Base-by-base conservation (phyloP, 176 grass and related monocot genomes). In the Eragrostis nindensis region DNA sequence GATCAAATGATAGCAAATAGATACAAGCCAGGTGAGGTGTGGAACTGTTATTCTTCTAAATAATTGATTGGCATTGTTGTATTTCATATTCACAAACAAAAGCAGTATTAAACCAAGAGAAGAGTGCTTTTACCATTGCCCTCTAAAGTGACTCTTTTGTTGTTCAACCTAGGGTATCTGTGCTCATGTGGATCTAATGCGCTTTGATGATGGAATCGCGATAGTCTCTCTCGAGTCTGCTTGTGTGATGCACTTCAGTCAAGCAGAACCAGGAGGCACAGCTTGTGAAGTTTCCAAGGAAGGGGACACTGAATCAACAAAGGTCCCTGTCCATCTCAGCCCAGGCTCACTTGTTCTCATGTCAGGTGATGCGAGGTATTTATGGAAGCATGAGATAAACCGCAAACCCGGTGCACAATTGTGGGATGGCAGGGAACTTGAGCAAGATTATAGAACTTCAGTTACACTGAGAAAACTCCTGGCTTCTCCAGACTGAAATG, bases 1-100 rank as follows among this genome's bases (percentile, higher is more conserved):
- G 89, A 97, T 66, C 91, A 97, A 76, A 73, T 97, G 77, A 97
- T 94, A 66, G 89, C 82, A 50, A 97, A 94, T 47, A 86, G 85
- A 65, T 97, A 97, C 79, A 64, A 83, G 61, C 91, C 91, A 94
- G 94, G 94, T 90, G 94, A 97, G 91, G 94, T 97, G 78, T 13
- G 89, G 13, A 84, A 82, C 44, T 70, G 24, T 72, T 81, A 17
- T 85, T 62, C 74, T 85, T 73, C 77, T 70, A 27, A 68, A 71
- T 49, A 81, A 17, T 42, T 38, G 39, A 73, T 0, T 41, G 26
- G 3, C 9, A 6, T 44, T 74, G 6, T 10, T 66, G 21, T 25
- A n/a, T 5, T 70, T 70, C 36, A 63, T 42, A n/a, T n/a, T n/a
- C n/a, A n/a, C n/a, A n/a, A n/a, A n/a, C n/a, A n/a, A n/a, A n/a